These are phyloP conservation scores for Suillus subaureus DNA, from an alignment of 768 basidiomycete species.

Conservation along the genomic window DNA sequence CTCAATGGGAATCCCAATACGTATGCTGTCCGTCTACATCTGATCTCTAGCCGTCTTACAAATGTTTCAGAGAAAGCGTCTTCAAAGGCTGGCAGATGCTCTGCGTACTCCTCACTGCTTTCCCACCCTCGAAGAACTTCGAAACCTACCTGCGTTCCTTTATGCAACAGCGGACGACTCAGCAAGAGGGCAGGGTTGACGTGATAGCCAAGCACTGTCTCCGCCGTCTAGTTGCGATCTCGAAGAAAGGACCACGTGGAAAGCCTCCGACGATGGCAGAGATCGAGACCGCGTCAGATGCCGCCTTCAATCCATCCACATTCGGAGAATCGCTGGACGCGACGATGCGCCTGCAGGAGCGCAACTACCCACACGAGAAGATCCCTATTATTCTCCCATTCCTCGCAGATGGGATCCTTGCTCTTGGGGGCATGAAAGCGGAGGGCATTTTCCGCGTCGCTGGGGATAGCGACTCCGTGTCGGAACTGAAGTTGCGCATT, in stretches of 20 bases:
- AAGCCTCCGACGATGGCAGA: constrained; percentile 81
- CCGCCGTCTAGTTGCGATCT: constrained; percentile 71
- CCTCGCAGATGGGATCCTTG: constrained; percentile 89
- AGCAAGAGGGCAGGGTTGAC: constrained; percentile 78
- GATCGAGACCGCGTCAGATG: constrained; percentile 93
- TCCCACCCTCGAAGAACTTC: constrained; percentile 93
- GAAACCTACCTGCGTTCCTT: constrained; percentile 83
- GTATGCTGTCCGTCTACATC: constrained; percentile 44
- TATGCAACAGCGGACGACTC: constrained; percentile 65
- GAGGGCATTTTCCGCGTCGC: constrained; percentile 95
- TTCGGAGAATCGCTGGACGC: constrained; percentile 90
- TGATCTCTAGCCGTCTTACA: constrained; percentile 1
- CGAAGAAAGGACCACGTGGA: constrained; percentile 84
- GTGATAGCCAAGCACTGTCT: constrained; percentile 91
- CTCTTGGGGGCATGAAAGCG: constrained; percentile 78
- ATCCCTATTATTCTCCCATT: constrained; percentile 94
- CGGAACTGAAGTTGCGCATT: constrained; percentile 86
- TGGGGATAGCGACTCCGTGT: constrained; percentile 87
- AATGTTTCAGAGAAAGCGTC: constrained; percentile 63
- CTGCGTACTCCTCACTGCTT: constrained; percentile 88
- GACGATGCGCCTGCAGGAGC: constrained; percentile 81
- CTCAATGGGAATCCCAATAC: constrained; percentile 78
- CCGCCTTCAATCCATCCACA: constrained; percentile 92
- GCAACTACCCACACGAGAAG: constrained; percentile 81
- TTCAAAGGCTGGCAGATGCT: constrained; percentile 95